Evolutionary conservation across 805 yeast species (phyloP), one percentile per base, ranked within the genome.

Genomic region (Hanseniaspora taiwanica): DNA sequence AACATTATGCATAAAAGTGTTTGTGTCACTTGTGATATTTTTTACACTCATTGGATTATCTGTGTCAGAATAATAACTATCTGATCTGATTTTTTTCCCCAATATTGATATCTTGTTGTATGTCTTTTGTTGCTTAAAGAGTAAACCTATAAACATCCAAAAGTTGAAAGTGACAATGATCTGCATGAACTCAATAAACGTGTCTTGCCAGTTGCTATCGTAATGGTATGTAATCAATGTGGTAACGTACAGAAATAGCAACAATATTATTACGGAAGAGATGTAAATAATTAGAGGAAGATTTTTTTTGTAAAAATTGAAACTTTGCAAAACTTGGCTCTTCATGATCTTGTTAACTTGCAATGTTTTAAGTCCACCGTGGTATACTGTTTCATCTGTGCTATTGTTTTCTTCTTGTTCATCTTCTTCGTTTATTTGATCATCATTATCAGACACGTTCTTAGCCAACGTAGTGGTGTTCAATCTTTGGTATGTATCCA

Each of bases 141-240:
- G 43, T 3, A 51, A 51, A 19, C 53, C 53, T 19, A 58, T 48
- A n/a, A 58, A 44, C 7, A 59, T 56, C 63, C 63, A 58, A 8
- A 51, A 45, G 40, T 55, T 58, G 5, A 56, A 56, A 6, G 59
- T 54, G 10, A 58, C 48, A 6, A 56, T 41, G 10, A 58, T 23
- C 33, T 49, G 49, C 14, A 54, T 25, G 21, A 56, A 52, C 18
- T 49, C 41, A 10, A 52, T 29, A 1, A 53, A 33, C 34, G 44
- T 46, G 29, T 40, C 48, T 41, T 50, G 47, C 62, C 63, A 57
- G 35, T 46, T 43, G 33, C 14, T 29, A n/a, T 29, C 33, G 18
- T 16, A 16, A 4, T n/a, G 10, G 8, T n/a, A 16, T 8, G 10
- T 16, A n/a, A 29, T 23, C 18, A 29, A 16, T n/a, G 14, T n/a